Evolutionary conservation across 2,329 filamentous ascomycete genomes (phyloP), one percentile per base, ranked within the genome.

Genomic region (Sporothrix curviconia): DNA sequence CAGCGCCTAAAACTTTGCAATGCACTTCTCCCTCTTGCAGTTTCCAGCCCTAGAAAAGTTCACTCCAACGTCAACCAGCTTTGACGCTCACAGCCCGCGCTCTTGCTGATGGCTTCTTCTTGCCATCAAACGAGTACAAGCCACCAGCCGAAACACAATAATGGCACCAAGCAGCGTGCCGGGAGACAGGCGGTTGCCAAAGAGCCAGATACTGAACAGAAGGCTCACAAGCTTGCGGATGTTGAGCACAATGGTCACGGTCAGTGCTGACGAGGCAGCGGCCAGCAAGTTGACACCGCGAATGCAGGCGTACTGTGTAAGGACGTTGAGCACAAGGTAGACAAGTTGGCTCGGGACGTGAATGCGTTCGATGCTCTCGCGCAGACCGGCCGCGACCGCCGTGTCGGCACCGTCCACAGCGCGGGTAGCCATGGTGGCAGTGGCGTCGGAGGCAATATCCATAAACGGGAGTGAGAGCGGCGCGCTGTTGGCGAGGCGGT

Each of bases 171-270:
- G 59, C 55, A 95, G 72, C 60, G 95, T 96, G 39, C 90, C 86
- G 0, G 78, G 73, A 12, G 87, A 83, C 62, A 99, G 76, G 39
- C 80, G 74, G 69, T 99, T 96, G 5, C 92, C 94, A 72, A 99
- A 99, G 1, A 99, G 72, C 81, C 91, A 92, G 59, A 97, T 95
- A 65, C 92, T 96, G 59, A 97, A 71, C 61, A 97, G 75, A 60
- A 97, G 80, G 66, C 92, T 96, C 56, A 96, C 87, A 19, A 99
- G 77, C 72, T 99, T 99, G 64, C 94, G 83, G 60, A 99, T 89
- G 69, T 97, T 99, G 60, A 99, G 78, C 49, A 97, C 91, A 65
- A 99, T 95, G 1, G 92, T 96, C 24, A 99, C 94, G 0, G 94
- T 97, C 56, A 99, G 79, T 0, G 94, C 95, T 3, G 92, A 92